These are phyloP conservation scores for Brassica nigra DNA, from an alignment of 345 rosid genomes.

Conservation along the genomic window DNA sequence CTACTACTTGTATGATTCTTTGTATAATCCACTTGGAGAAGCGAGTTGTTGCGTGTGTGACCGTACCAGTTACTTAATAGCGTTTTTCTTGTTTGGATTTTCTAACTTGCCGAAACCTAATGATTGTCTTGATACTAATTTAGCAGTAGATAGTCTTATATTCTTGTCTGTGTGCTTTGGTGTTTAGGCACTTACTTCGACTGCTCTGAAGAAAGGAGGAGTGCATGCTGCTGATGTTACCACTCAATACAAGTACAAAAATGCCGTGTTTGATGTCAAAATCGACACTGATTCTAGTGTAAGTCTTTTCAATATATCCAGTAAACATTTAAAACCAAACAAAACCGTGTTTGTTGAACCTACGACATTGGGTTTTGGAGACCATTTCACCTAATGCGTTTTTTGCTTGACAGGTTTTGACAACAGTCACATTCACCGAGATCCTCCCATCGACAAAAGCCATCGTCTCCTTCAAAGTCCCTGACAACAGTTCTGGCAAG, in stretches of 20 bases:
- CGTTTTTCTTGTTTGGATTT: too few relatives aligned
- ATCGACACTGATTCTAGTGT: conserved; percentile 85
- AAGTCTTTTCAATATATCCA: conserved; percentile 28
- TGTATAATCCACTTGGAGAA: neutral
- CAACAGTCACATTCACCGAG: conserved; percentile 68
- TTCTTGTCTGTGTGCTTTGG: neutral
- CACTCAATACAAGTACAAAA: conserved; percentile 76
- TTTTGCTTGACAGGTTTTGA: conserved; percentile 54
- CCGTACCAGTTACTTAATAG: neutral
- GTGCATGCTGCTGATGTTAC: conserved; percentile 76
- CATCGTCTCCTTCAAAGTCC: conserved; percentile 75
- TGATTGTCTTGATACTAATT: neutral
- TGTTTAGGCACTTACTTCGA: conserved; percentile 76
- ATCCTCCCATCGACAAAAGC: conserved; percentile 85
- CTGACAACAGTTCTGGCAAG: conserved; percentile 80
- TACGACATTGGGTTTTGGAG: too few relatives aligned
- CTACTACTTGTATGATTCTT: neutral
- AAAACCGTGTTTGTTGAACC: neutral
- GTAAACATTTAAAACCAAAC: neutral
- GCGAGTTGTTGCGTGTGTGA: neutral
- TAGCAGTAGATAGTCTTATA: conserved; percentile 9
- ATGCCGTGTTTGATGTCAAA: conserved; percentile 70
- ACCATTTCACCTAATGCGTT: neutral
- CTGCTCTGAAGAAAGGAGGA: conserved; percentile 77
- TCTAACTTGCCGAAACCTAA: neutral